Conservation (phyloP, 1,284 basidiomycete genomes). For the Xerocomus nothofagi region DNA sequence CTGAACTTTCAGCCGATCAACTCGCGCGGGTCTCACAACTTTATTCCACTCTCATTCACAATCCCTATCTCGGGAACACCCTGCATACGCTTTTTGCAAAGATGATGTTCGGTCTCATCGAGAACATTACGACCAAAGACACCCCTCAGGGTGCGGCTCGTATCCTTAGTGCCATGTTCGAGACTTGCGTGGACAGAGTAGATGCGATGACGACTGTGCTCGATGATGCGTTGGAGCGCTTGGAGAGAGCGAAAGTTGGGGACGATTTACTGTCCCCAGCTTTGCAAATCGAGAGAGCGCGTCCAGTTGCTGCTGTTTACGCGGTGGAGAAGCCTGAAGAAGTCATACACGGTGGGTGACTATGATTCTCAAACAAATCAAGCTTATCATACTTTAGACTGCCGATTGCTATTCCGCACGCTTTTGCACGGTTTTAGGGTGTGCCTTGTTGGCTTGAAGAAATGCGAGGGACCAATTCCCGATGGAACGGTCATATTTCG, state of each 20-base stretch:
- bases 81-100: constrained; percentile 94
- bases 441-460: constrained; percentile 77
- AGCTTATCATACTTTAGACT: constrained; percentile 52
- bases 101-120: constrained; percentile 88
- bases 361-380: not conserved
- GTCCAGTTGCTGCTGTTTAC: constrained; percentile 75
- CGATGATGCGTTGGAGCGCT: constrained; percentile 51
- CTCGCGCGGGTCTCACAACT: constrained; percentile 81
- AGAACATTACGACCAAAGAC: constrained; percentile 79
- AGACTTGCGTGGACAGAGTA: constrained; percentile 86
- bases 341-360: constrained; percentile 61
- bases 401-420: constrained; percentile 84
- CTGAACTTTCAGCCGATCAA: constrained; percentile 80
- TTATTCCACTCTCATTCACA: constrained; percentile 89
- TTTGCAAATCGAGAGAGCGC: constrained; percentile 72
- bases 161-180: constrained; percentile 75
- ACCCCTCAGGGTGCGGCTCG: constrained; percentile 65
- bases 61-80: constrained; percentile 77
- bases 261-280: constrained; percentile 46
- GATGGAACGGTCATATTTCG: constrained; percentile 88
- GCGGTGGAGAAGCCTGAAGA: constrained; percentile 78
- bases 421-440: constrained; percentile 90
- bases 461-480: constrained; percentile 75
- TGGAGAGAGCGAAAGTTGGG: constrained; percentile 52
- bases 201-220: constrained; percentile 76